A percentile compares a stretch with the other conserved stretches of the same genome.
Conservation (phyloP, 2,329 filamentous ascomycete species). For the Paraphaeosphaeria minitans region DNA sequence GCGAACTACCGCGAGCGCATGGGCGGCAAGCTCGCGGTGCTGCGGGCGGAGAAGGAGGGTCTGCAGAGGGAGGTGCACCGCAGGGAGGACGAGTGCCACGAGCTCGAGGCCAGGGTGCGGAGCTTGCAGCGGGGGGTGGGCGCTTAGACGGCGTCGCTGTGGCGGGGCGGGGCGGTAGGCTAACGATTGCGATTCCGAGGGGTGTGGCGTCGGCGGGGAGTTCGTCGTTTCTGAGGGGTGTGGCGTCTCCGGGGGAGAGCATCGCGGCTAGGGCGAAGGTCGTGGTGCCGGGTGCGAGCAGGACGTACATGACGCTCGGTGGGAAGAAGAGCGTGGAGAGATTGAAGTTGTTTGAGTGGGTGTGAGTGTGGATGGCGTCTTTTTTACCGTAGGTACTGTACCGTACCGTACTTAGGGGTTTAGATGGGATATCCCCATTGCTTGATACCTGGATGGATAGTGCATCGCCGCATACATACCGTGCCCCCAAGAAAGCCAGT, state of each 20-base stretch:
- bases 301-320: slow-evolving; percentile 16
- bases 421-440: no score
- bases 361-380: no score
- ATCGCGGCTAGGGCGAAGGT: background rate
- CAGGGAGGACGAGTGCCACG: slow-evolving; percentile 48
- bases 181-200: background rate
- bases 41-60: slow-evolving; percentile 49
- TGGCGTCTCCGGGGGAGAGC: background rate
- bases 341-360: slow-evolving; percentile 16
- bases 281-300: background rate
- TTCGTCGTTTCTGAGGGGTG: background rate
- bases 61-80: slow-evolving; percentile 46
- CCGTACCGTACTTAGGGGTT: no score
- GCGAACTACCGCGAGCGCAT: slow-evolving; percentile 46
- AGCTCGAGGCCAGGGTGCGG: slow-evolving; percentile 45
- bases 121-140: slow-evolving; percentile 35
- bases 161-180: background rate
- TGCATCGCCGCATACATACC: slow-evolving; percentile 11
- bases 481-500: slow-evolving; percentile 2
- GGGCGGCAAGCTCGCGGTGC: slow-evolving; percentile 43
- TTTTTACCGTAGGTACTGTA: no score
- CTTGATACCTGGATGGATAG: no score
- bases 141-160: slow-evolving; percentile 11
- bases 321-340: slow-evolving; percentile 15
- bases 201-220: background rate